A percentile compares a stretch with the other conserved stretches of the same genome.
Conservation (phyloP, 768 basidiomycete species). For the Tricholoma saponaceum region DNA sequence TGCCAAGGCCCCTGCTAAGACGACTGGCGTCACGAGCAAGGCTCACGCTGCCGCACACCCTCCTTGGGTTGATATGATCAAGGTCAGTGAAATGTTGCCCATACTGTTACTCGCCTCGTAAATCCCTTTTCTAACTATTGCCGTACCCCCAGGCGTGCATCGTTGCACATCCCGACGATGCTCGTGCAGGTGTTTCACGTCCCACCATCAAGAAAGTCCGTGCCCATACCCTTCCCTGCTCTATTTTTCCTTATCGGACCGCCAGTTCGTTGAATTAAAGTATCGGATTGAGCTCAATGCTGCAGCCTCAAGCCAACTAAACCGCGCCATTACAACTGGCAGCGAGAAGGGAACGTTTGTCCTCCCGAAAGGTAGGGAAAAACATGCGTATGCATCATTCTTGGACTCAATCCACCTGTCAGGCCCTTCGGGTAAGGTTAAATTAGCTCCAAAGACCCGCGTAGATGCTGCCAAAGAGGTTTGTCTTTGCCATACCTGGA, state of each 20-base stretch:
- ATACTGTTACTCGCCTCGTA: conserved; percentile 31
- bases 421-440: conserved; percentile 37
- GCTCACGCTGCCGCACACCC: conserved; percentile 48
- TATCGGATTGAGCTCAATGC: conserved; percentile 78
- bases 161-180: conserved; percentile 63
- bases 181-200: conserved; percentile 74
- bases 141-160: conserved; percentile 58
- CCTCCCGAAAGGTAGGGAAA: conserved; percentile 43
- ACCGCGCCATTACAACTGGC: conserved; percentile 67
- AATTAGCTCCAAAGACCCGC: conserved; percentile 52
- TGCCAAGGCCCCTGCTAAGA: conserved; percentile 33
- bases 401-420: neutral
- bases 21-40: conserved; percentile 28
- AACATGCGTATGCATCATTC: conserved; percentile 1
- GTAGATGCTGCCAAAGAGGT: conserved; percentile 56
- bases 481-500: conserved; percentile 2
- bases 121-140: conserved; percentile 13
- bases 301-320: conserved; percentile 71
- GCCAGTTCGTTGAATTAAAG: conserved; percentile 75
- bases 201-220: conserved; percentile 75
- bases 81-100: conserved; percentile 38
- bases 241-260: conserved; percentile 11
- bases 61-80: conserved; percentile 77
- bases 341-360: conserved; percentile 45
- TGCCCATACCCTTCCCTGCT: conserved; percentile 9